These are phyloP conservation scores for Mitragyna speciosa DNA, from an alignment of 257 asterid species.

Conservation along the genomic window DNA sequence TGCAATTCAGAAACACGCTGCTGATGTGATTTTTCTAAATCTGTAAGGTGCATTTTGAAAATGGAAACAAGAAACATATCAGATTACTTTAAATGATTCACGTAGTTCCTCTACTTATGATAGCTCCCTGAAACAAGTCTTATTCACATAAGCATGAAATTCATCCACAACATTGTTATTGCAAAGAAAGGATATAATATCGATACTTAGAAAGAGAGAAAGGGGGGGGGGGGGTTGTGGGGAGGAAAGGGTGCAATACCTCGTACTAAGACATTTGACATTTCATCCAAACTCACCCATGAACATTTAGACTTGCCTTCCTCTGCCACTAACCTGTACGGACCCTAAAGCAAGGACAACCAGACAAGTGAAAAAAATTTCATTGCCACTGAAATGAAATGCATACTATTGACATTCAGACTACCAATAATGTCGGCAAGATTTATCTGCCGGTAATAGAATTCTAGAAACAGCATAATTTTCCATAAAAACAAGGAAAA, in stretches of 20 bases:
- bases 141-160: neutral
- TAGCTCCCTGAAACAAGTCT: neutral
- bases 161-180: neutral
- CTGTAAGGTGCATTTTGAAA: conserved; percentile 36
- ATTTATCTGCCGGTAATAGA: neutral
- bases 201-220: neutral
- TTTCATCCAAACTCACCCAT: conserved; percentile 92
- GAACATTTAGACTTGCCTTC: conserved; percentile 96
- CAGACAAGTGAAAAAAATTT: conserved; percentile 17
- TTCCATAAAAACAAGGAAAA: neutral
- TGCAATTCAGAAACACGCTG: conserved; percentile 95
- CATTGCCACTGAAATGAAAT: neutral
- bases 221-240: neutral
- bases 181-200: neutral
- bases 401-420: neutral
- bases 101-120: too few species aligned
- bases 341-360: conserved; percentile 61
- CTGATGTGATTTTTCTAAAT: conserved; percentile 78
- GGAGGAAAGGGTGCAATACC: conserved; percentile 43
- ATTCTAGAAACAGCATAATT: neutral
- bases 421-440: neutral
- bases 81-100: neutral
- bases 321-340: conserved; percentile 93
- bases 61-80: neutral
- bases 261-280: conserved; percentile 74